Base-by-base conservation (phyloP, 306 rosid genomes). In the Ziziphus jujuba region DNA sequence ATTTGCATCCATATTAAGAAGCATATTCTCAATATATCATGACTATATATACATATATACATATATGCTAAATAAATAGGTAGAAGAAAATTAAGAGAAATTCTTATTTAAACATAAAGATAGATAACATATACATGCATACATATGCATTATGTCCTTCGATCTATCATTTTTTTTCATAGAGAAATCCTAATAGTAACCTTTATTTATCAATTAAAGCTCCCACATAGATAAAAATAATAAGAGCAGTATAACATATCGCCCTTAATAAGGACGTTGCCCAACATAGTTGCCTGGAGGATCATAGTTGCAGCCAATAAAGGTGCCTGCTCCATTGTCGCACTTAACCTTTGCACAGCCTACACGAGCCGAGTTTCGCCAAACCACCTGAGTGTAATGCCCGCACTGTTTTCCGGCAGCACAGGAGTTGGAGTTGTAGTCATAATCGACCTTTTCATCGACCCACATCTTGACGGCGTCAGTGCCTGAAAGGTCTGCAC, bases 381-480 rank as follows among this genome's bases (percentile, higher is more conserved):
- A 44, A 43, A 76, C 72, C 19, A 71, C 81, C 87, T 67, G 73
- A n/a, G 85, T 82, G 14, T 84, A 86, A 58, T 86, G 88, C 3
- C 70, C 36, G 33, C 89, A 86, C 25, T 56, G 40, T 1, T 70
- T 24, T 1, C 82, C 87, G 0, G 21, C 36, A 8, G 28, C 67
- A 14, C 90, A 89, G 0, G 71, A 9, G 76, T 89, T 89, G 1
- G 66, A 61, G 25, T 47, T 73, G 72, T 87, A 75, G 11, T 76
- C 5, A 45, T 81, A 89, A 24, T 65, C 0, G 0, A 65, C 34
- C 56, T 77, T 84, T 79, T 87, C 86, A 0, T 0, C 28, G 3
- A 75, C 80, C 89, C 89, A 89, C 80, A 85, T 0, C 15, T 57
- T 57, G 59, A 85, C 87, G 0, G 87, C 84, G 2, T n/a, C 70